Evolutionary conservation across 2,329 filamentous ascomycete species (phyloP), one percentile per base, ranked within the genome.

Genomic region (Trichoderma sp.): DNA sequence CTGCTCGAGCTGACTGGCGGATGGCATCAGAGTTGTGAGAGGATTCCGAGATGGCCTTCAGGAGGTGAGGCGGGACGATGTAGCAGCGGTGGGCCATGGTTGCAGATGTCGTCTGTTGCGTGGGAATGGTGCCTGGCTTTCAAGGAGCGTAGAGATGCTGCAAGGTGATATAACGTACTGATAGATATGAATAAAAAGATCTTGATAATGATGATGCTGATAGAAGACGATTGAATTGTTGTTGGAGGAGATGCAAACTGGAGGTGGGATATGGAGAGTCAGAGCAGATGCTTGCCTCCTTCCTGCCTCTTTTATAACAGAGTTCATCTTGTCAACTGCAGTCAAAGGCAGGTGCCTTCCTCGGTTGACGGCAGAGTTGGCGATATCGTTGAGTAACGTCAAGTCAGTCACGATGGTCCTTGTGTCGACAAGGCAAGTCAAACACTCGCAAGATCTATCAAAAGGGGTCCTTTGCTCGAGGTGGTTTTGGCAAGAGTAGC

Each of bases 31-130:
- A 71, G 44, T 80, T 80, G 65, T 68, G 66, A 3, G 74, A 68
- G 44, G 77, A 78, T 55, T 79, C 73, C 41, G 78, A 78, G 59
- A 83, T 81, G 62, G 75, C 76, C 39, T 71, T 73, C 24, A 83
- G 75, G 12, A 83, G 74, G 64, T 83, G 78, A 21, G 81, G 81
- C 21, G 81, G 81, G 5, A 83, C 77, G 64, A 81, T 77, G 66
- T 73, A 78, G 71, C 78, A 81, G 64, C 70, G 71, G 45, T 65
- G 64, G 44, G 69, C 21, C 70, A 71, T 71, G 56, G 19, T 63
- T 63, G 55, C 44, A 58, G 26, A 45, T 52, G n/a, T 45, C 14
- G n/a, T 15, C 12, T 12, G 5, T 43, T 17, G 14, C 26, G 21
- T 34, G 17, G 6, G 30, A 30, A 52, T 34, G 10, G 12, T 52